Evolutionary conservation across 31 red algal species (phyloP).

Genomic region (Asparagopsis taxiformis): DNA sequence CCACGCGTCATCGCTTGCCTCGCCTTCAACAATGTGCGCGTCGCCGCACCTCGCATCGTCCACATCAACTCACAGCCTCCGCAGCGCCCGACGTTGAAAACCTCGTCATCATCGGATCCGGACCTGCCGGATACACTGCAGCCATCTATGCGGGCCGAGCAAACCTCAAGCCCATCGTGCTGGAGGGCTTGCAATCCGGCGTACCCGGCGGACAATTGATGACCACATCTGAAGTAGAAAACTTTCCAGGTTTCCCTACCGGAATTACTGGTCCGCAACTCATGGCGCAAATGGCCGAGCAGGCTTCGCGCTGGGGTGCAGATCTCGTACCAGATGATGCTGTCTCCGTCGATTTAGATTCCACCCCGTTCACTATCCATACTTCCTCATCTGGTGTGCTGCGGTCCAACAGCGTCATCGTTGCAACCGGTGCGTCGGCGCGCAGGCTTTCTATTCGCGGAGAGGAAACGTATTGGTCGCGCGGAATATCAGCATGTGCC

Average conservation of each 20-base stretch:
- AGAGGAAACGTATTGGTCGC: constrained; percentile 64
- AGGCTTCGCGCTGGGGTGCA: constrained; percentile 70
- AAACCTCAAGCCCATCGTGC: constrained; percentile 74
- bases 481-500: constrained; percentile 90
- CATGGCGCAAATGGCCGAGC: constrained; percentile 73
- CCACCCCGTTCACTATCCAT: constrained; percentile 48
- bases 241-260: constrained; percentile 93
- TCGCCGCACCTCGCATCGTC: not conserved
- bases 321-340: constrained; percentile 65
- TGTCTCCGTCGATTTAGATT: constrained; percentile 64
- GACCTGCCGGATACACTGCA: constrained; percentile 90
- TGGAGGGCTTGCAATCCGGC: constrained; percentile 64
- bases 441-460: constrained; percentile 54
- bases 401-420: constrained; percentile 67
- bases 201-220: constrained; percentile 88
- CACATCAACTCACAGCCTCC: not conserved
- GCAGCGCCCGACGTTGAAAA: no score
- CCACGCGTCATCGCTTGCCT: not conserved
- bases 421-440: constrained; percentile 88
- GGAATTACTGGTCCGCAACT: constrained; percentile 78
- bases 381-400: constrained; percentile 16
- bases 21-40: not conserved
- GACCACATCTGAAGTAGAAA: constrained; percentile 85
- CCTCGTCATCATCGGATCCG: constrained; percentile 87
- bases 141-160: constrained; percentile 94